Evolutionary conservation across 2,329 filamentous ascomycete species (phyloP).

Genomic region (Sphaerulina vaccinii): DNA sequence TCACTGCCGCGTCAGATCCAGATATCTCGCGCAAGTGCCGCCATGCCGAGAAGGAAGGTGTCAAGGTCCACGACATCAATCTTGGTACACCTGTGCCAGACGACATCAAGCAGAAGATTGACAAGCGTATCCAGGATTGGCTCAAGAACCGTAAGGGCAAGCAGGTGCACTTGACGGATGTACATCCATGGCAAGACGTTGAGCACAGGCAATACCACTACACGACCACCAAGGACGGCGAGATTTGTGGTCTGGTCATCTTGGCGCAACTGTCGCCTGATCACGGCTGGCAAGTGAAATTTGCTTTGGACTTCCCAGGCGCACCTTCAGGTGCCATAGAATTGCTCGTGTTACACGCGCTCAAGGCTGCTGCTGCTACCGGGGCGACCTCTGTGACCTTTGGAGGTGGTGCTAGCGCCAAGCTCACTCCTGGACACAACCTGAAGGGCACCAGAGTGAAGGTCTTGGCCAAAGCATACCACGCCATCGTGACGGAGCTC

Average conservation of each 20-base stretch:
- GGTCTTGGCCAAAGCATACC: slow-evolving; percentile 79
- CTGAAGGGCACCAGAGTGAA: slow-evolving; percentile 76
- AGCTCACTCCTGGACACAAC: slow-evolving; percentile 76
- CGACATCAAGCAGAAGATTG: slow-evolving; percentile 66
- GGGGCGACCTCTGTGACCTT: slow-evolving; percentile 75
- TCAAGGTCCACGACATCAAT: slow-evolving; percentile 73
- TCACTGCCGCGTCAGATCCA: slow-evolving; percentile 63
- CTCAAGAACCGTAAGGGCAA: slow-evolving; percentile 74
- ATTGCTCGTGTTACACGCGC: slow-evolving; percentile 70
- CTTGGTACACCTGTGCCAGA: slow-evolving; percentile 63
- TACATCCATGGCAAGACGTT: slow-evolving; percentile 81
- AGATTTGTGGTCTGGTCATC: slow-evolving; percentile 74
- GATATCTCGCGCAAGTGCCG: slow-evolving; percentile 73
- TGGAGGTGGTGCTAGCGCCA: slow-evolving; percentile 74
- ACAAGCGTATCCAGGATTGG: slow-evolving; percentile 77
- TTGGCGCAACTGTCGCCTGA: slow-evolving; percentile 76
- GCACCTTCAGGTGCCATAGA: slow-evolving; percentile 87
- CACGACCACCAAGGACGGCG: slow-evolving; percentile 69
- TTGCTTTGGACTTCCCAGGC: slow-evolving; percentile 88
- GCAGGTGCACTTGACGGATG: slow-evolving; percentile 87
- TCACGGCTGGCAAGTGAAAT: slow-evolving; percentile 92
- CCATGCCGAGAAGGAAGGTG: slow-evolving; percentile 76
- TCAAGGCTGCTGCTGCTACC: slow-evolving; percentile 59
- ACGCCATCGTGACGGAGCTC: slow-evolving; percentile 76
- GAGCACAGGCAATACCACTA: slow-evolving; percentile 84